phyloP scores from a whole-genome alignment of 2,329 filamentous ascomycete species.

The Xylariaceae sp. region DNA sequence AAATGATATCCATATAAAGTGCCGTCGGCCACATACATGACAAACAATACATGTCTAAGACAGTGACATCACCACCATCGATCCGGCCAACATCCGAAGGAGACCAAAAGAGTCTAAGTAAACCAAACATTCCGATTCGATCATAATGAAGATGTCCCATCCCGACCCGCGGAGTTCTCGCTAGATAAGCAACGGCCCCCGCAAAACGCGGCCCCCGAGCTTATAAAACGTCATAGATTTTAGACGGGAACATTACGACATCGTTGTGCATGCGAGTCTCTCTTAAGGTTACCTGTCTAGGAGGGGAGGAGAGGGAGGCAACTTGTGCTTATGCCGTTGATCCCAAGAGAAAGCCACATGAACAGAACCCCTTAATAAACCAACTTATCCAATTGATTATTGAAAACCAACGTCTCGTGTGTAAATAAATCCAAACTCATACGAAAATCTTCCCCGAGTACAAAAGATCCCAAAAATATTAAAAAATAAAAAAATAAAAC shows the following conservation, averaged over 20 bases:
- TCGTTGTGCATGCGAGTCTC: no score
- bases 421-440: not conserved
- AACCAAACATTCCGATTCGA: not conserved
- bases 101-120: not conserved
- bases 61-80: conserved; percentile 6
- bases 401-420: not conserved
- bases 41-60: not conserved
- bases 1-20: no score
- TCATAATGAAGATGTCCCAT: not conserved
- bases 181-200: not conserved
- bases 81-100: not conserved
- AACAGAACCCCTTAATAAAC: no score
- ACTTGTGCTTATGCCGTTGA: no score
- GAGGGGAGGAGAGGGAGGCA: no score
- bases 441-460: not conserved
- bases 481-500: not conserved
- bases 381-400: no score
- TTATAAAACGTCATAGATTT: no score
- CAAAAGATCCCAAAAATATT: not conserved
- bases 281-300: no score
- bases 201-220: no score
- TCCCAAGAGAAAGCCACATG: no score
- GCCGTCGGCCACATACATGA: not conserved
- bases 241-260: no score
- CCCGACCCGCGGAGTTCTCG: not conserved